phyloP scores from a whole-genome alignment of 345 rosid species.

The Camelina laxa region DNA sequence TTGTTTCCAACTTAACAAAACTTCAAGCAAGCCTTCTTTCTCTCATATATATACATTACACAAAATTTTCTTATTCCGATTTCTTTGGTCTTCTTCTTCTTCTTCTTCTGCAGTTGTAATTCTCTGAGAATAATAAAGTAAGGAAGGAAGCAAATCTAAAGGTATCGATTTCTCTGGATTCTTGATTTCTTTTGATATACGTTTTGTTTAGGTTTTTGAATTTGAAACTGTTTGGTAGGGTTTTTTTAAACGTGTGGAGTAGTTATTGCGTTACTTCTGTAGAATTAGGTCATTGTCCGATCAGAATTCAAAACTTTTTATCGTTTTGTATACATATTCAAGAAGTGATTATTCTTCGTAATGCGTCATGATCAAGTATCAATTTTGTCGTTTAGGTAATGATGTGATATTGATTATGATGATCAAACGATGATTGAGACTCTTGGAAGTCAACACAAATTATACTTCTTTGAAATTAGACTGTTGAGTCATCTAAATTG shows the following conservation, averaged over 20 bases:
- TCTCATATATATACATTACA: neutral
- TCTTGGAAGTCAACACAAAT: conserved; percentile 6
- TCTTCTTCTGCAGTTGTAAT: conserved; percentile 2
- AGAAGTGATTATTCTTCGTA: too few species aligned
- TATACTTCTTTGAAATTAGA: neutral
- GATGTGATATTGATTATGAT: conserved; percentile 20
- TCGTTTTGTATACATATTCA: too few species aligned
- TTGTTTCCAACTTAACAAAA: conserved; percentile 11
- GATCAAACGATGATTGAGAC: conserved; percentile 26
- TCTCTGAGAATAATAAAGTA: neutral
- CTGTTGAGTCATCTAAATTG: conserved; percentile 1
- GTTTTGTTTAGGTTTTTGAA: conserved; percentile 20
- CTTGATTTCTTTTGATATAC: neutral
- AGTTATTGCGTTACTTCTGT: conserved; percentile 13
- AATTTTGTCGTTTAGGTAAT: conserved; percentile 25
- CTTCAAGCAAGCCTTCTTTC: conserved; percentile 11
- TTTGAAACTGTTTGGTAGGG: conserved; percentile 20
- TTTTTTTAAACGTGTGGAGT: conserved; percentile 20
- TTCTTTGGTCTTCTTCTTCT: neutral
- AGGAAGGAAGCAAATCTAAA: conserved; percentile 19
- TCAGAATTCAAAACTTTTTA: too few species aligned
- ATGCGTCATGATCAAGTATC: neutral
- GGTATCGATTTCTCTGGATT: conserved; percentile 16
- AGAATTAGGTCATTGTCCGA: conserved; percentile 23
- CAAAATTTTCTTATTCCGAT: neutral